Conservation (phyloP, 805 yeast species). For the Candida railenensis region DNA sequence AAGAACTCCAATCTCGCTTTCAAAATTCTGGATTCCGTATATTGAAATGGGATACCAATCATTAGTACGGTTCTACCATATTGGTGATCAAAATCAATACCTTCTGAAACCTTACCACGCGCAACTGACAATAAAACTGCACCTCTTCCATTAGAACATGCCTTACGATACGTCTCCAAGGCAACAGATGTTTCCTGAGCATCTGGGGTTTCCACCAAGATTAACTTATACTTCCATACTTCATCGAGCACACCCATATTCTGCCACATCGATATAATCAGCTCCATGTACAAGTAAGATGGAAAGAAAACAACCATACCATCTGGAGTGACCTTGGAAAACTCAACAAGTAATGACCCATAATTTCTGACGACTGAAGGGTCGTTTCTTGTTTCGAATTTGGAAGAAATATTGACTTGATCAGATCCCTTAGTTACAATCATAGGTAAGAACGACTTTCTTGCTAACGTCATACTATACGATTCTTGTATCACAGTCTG, state of each 20-base stretch:
- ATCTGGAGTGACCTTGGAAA: conserved; percentile 94
- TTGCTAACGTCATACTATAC: conserved; percentile 91
- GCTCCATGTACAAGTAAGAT: conserved; percentile 95
- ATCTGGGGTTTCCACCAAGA: conserved; percentile 97
- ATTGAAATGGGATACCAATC: conserved; percentile 99
- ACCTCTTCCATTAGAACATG: conserved; percentile 96
- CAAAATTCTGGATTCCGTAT: conserved; percentile 92
- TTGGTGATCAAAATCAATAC: conserved; percentile 98
- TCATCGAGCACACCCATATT: conserved; percentile 97
- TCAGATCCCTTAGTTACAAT: conserved; percentile 97
- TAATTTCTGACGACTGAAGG: conserved; percentile 97
- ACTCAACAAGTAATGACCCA: conserved; percentile 89
- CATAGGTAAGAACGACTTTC: conserved; percentile 91
- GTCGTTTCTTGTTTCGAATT: conserved; percentile 95
- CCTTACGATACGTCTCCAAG: conserved; percentile 90
- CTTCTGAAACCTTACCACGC: conserved; percentile 98
- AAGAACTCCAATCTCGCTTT: conserved; percentile 93
- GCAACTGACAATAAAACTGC: conserved; percentile 96
- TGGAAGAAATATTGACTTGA: conserved; percentile 93
- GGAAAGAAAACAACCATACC: conserved; percentile 98
- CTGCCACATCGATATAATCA: conserved; percentile 98
- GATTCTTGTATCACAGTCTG: conserved; percentile 93
- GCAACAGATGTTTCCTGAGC: conserved; percentile 98
- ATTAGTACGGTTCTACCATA: conserved; percentile 95
- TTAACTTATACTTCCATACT: conserved; percentile 96